phyloP scores from a whole-genome alignment of 1,284 basidiomycete species.

The Cutaneotrichosporon spelunceum region DNA sequence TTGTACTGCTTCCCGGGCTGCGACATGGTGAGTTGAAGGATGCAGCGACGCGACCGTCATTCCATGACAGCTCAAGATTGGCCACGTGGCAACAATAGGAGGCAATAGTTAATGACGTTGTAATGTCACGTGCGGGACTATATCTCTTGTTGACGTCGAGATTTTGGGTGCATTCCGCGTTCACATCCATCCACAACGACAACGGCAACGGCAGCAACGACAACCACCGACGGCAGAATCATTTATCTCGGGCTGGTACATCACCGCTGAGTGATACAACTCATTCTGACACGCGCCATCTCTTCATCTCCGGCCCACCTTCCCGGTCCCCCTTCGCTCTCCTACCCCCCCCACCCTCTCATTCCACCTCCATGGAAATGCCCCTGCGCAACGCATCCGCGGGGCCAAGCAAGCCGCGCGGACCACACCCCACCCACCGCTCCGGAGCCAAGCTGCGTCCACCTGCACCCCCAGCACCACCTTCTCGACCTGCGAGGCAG shows the following conservation, averaged over 20 bases:
- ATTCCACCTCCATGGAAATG: neutral
- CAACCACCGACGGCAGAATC: too few species aligned
- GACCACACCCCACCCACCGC: neutral
- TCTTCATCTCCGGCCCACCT: neutral
- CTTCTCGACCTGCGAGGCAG: slow-evolving; percentile 5
- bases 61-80: neutral
- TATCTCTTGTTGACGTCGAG: neutral
- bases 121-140: neutral
- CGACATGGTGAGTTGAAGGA: slow-evolving; percentile 18
- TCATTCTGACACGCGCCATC: too few species aligned
- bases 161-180: slow-evolving; percentile 1
- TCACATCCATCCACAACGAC: neutral
- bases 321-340: neutral
- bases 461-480: slow-evolving; percentile 13
- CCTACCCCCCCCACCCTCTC: neutral
- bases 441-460: slow-evolving; percentile 21
- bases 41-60: neutral
- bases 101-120: neutral
- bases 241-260: too few species aligned
- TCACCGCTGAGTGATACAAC: too few species aligned
- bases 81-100: neutral
- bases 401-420: slow-evolving; percentile 4
- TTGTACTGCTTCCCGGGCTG: slow-evolving; percentile 46
- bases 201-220: too few species aligned
- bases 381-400: slow-evolving; percentile 8